Percentiles rank a stretch among this genome's conserved stretches.
These are phyloP conservation scores for Heliosperma pusillum DNA, from an alignment of 148 eudicot species.

Conservation along the genomic window DNA sequence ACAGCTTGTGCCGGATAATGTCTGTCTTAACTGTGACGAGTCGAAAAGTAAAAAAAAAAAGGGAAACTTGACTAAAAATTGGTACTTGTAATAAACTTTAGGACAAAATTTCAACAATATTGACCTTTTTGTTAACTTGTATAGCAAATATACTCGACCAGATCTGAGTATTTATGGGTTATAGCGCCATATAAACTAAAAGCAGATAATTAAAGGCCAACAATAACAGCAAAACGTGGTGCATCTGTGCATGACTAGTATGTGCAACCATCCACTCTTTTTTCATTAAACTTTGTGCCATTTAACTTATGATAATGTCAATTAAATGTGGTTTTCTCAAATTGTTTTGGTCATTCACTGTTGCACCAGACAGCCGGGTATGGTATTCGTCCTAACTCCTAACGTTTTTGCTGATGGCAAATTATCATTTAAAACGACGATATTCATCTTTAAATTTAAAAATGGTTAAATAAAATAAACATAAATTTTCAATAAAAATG, in stretches of 20 bases:
- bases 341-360: neutral
- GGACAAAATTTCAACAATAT: slow-evolving; percentile 17
- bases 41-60: too few species aligned
- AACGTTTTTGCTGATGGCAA: too few species aligned
- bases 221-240: slow-evolving; percentile 6
- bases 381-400: neutral
- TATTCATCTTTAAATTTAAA: too few species aligned
- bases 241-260: slow-evolving; percentile 3
- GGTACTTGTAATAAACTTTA: slow-evolving; percentile 13
- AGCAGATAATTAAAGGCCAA: slow-evolving; percentile 8
- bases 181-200: slow-evolving; percentile 18
- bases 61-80: slow-evolving; percentile 3
- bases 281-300: slow-evolving; percentile 10
- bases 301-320: neutral
- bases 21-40: too few species aligned
- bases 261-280: neutral
- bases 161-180: slow-evolving; percentile 32
- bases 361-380: neutral
- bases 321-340: slow-evolving; percentile 6
- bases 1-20: too few species aligned
- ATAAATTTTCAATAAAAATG: too few species aligned
- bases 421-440: too few species aligned
- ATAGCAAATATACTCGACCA: slow-evolving; percentile 48
- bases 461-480: too few species aligned
- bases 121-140: slow-evolving; percentile 56